phyloP scores from a whole-genome alignment of 441 rosid genomes.

The Daphne laureola region DNA sequence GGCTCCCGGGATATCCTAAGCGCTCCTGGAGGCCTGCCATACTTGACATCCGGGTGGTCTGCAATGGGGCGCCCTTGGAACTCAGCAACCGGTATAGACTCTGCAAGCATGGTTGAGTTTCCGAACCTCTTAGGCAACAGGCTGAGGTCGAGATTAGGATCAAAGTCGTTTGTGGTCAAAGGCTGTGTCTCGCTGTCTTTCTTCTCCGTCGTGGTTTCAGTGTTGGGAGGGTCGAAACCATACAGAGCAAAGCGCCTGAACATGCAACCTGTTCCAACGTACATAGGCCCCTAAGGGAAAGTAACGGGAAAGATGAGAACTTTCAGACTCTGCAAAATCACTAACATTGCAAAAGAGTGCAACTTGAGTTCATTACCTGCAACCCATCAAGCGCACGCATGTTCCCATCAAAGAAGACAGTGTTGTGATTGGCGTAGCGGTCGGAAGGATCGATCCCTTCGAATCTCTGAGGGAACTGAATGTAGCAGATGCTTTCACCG shows the following conservation, averaged over 20 bases:
- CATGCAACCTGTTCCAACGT: conserved; percentile 91
- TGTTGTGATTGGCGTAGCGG: conserved; percentile 82
- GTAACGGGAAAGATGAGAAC: neutral
- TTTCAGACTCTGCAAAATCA: too few relatives aligned
- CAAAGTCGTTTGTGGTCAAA: conserved; percentile 58
- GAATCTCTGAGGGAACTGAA: conserved; percentile 87
- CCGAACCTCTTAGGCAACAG: conserved; percentile 80
- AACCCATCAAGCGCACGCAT: conserved; percentile 93
- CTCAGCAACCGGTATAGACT: conserved; percentile 70
- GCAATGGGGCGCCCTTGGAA: conserved; percentile 79
- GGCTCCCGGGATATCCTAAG: conserved; percentile 69
- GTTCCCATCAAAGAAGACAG: conserved; percentile 83
- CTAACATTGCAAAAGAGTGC: too few relatives aligned
- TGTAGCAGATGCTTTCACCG: conserved; percentile 77
- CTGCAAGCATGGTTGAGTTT: conserved; percentile 72
- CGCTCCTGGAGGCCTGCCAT: conserved; percentile 79
- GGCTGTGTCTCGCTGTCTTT: conserved; percentile 53
- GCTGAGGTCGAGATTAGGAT: conserved; percentile 68
- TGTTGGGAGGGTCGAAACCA: conserved; percentile 74
- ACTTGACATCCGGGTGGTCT: conserved; percentile 74
- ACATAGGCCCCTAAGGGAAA: conserved; percentile 60
- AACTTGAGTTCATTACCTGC: conserved; percentile 33
- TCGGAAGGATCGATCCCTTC: conserved; percentile 96
- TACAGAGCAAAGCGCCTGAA: conserved; percentile 81
- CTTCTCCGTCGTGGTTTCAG: conserved; percentile 31